Conservation (phyloP, 345 rosid genomes). For the Eucalyptus grandis region DNA sequence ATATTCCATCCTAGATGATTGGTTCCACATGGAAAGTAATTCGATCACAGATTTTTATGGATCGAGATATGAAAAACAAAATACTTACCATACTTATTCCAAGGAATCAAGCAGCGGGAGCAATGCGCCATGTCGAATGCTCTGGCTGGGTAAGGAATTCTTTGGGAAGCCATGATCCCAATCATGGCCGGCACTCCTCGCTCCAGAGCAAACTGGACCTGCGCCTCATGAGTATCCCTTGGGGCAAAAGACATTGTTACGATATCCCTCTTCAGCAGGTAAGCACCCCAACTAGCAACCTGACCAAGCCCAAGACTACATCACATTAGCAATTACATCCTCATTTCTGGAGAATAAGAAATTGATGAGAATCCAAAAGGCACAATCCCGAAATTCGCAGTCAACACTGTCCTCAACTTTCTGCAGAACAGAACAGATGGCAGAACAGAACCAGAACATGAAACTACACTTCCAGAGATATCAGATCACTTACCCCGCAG, state of each 20-base stretch:
- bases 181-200: conserved; percentile 97
- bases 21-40: neutral
- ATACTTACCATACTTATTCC: conserved; percentile 50
- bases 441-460: neutral
- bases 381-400: neutral
- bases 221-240: conserved; percentile 97
- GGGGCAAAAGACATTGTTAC: conserved; percentile 88
- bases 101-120: conserved; percentile 94
- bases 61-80: neutral
- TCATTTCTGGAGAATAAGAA: neutral
- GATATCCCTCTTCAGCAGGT: conserved; percentile 72
- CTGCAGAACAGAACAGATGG: neutral
- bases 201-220: conserved; percentile 91
- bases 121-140: conserved; percentile 97
- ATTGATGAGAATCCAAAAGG: neutral
- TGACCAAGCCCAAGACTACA: neutral
- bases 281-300: conserved; percentile 99
- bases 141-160: conserved; percentile 94
- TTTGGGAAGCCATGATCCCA: conserved; percentile 70
- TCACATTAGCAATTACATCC: neutral
- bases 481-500: conserved; percentile 68
- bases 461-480: neutral
- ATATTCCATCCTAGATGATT: neutral
- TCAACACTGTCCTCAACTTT: neutral
- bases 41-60: neutral